These are phyloP conservation scores for Deinandra increscens DNA, from an alignment of 129 eudicot genomes.

Conservation along the genomic window DNA sequence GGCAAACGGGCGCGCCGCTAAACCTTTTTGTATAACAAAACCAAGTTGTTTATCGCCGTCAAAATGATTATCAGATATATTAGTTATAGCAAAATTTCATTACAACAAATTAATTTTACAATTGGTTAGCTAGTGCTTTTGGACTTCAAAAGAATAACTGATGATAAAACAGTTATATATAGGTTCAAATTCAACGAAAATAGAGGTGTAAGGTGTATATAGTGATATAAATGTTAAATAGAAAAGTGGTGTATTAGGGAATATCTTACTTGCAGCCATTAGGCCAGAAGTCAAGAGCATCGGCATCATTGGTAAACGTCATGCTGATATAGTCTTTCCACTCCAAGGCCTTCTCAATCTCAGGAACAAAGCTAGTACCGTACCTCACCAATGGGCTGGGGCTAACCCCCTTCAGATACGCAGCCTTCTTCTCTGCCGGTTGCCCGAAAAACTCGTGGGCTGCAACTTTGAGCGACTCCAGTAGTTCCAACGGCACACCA, in stretches of 20 bases:
- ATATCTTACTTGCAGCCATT: constrained; percentile 33
- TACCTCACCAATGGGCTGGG: constrained; percentile 34
- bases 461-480: constrained; percentile 34
- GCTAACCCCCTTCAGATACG: constrained; percentile 42
- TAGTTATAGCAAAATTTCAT: too few relatives aligned
- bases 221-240: too few relatives aligned
- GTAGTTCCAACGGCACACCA: constrained; percentile 37
- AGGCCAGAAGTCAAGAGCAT: constrained; percentile 43
- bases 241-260: background rate
- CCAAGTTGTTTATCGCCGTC: too few relatives aligned
- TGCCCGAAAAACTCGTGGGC: constrained; percentile 41
- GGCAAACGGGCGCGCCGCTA: too few relatives aligned
- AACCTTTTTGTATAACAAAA: too few relatives aligned
- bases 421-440: constrained; percentile 32
- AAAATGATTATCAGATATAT: too few relatives aligned
- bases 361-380: constrained; percentile 43
- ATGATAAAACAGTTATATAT: too few relatives aligned
- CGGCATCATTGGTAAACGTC: constrained; percentile 38
- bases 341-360: constrained; percentile 39
- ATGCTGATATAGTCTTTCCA: constrained; percentile 47
- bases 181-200: too few relatives aligned
- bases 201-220: too few relatives aligned
- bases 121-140: too few relatives aligned
- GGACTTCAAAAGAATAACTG: too few relatives aligned
- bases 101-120: too few relatives aligned